These are phyloP conservation scores for Paragyromitra xinjiangensis DNA, from an alignment of 495 filamentous ascomycete genomes.

Conservation along the genomic window DNA sequence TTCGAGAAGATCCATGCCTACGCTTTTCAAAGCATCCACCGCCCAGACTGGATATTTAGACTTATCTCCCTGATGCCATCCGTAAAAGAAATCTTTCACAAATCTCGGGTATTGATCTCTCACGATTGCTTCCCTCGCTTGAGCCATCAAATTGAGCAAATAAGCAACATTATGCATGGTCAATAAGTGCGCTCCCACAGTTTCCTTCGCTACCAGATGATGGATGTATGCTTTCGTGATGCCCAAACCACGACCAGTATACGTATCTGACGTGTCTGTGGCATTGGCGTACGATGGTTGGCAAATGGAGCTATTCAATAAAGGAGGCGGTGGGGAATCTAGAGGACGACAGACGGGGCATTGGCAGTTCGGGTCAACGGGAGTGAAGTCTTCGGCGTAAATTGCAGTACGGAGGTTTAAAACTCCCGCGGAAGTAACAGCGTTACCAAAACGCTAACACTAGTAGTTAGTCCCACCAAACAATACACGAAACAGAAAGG, in stretches of 20 bases:
- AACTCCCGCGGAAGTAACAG: constrained; percentile 80
- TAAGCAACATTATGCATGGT: constrained; percentile 96
- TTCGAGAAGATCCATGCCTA: constrained; percentile 82
- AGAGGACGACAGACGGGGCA: constrained; percentile 78
- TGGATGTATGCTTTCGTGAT: constrained; percentile 90
- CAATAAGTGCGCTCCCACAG: constrained; percentile 90
- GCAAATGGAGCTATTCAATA: constrained; percentile 44
- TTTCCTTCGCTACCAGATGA: constrained; percentile 92
- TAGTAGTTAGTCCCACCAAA: constrained; percentile 15
- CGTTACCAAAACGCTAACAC: constrained; percentile 83
- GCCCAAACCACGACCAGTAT: constrained; percentile 75
- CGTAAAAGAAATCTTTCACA: constrained; percentile 76
- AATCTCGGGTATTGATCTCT: constrained; percentile 84
- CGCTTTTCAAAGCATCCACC: constrained; percentile 77
- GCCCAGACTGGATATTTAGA: constrained; percentile 82
- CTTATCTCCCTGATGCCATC: constrained; percentile 73
- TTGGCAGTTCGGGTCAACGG: constrained; percentile 81
- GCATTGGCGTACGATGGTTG: constrained; percentile 39
- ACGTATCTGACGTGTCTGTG: constrained; percentile 7
- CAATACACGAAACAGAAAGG: constrained; percentile 55
- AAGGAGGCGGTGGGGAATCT: constrained; percentile 53
- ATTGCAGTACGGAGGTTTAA: constrained; percentile 81
- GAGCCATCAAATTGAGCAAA: constrained; percentile 80
- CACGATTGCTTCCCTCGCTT: constrained; percentile 78
- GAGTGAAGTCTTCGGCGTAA: constrained; percentile 80